phyloP scores from a whole-genome alignment of 2,329 filamentous ascomycete species.

The Berkeleyomyces rouxiae region DNA sequence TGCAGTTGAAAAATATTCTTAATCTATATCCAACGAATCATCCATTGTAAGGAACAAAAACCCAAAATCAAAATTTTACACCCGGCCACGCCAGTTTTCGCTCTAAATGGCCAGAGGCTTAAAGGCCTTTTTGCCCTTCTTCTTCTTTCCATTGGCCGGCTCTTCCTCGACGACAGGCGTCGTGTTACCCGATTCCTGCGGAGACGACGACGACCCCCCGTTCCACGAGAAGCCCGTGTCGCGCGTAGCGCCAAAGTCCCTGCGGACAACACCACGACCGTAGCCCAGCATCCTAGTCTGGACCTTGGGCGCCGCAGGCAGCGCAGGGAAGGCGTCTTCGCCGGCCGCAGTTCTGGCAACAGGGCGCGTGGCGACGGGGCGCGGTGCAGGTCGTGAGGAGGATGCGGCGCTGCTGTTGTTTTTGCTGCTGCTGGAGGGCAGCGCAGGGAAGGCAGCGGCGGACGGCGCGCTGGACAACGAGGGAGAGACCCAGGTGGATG shows the following conservation, averaged over 20 bases:
- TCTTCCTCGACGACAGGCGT: constrained; percentile 18
- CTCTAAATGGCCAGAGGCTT: neutral
- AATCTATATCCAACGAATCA: too few species aligned
- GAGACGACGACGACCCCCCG: constrained; percentile 15
- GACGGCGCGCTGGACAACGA: constrained; percentile 17
- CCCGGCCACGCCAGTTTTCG: too few species aligned
- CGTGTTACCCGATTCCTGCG: constrained; percentile 17
- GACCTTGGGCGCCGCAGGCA: constrained; percentile 61
- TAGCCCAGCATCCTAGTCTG: constrained; percentile 46
- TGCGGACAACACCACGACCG: constrained; percentile 35
- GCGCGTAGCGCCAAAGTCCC: constrained; percentile 31
- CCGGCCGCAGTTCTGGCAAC: constrained; percentile 11
- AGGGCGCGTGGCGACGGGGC: neutral
- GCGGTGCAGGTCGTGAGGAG: constrained; percentile 1
- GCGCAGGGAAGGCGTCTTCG: constrained; percentile 60
- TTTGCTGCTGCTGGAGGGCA: constrained; percentile 20
- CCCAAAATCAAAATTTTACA: too few species aligned
- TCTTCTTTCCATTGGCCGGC: constrained; percentile 32
- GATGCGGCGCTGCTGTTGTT: neutral
- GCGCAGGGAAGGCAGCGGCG: constrained; percentile 27
- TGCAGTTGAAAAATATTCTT: too few species aligned
- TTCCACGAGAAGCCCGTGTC: constrained; percentile 40
- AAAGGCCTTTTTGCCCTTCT: constrained; percentile 35
- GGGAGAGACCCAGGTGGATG: constrained; percentile 14
- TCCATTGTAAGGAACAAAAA: too few species aligned